phyloP scores from a whole-genome alignment of 2,329 filamentous ascomycete species.

The Stachybotrys chartarum region DNA sequence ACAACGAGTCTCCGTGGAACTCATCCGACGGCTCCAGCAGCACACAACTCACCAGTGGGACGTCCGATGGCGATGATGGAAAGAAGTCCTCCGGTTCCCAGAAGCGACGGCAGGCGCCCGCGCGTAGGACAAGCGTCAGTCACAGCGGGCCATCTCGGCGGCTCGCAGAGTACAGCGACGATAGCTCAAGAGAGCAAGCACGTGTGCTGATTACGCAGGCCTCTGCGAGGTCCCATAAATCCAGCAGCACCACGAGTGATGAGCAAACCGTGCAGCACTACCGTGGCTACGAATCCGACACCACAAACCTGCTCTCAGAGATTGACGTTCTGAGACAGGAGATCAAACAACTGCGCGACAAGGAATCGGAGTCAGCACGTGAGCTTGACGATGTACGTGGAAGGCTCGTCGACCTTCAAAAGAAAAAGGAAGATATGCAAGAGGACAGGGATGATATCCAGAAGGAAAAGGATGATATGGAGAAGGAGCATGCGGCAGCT shows the following conservation, averaged over 20 bases:
- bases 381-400: neutral
- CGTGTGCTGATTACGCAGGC: neutral
- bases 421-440: neutral
- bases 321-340: neutral
- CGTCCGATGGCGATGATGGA: neutral
- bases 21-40: neutral
- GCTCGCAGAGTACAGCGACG: neutral
- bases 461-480: conserved; percentile 7
- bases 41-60: neutral
- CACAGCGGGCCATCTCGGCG: neutral
- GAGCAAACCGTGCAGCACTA: neutral
- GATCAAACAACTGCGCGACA: neutral
- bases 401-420: neutral
- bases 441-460: neutral
- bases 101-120: neutral
- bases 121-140: neutral
- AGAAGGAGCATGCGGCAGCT: conserved; percentile 13
- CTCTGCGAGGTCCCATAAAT: neutral
- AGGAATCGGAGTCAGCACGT: neutral
- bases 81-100: neutral
- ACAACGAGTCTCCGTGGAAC: neutral
- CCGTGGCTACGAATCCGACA: neutral
- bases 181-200: neutral
- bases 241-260: neutral
- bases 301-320: neutral